phyloP scores from a whole-genome alignment of 2,329 filamentous ascomycete genomes.

The Penicillium sp. region DNA sequence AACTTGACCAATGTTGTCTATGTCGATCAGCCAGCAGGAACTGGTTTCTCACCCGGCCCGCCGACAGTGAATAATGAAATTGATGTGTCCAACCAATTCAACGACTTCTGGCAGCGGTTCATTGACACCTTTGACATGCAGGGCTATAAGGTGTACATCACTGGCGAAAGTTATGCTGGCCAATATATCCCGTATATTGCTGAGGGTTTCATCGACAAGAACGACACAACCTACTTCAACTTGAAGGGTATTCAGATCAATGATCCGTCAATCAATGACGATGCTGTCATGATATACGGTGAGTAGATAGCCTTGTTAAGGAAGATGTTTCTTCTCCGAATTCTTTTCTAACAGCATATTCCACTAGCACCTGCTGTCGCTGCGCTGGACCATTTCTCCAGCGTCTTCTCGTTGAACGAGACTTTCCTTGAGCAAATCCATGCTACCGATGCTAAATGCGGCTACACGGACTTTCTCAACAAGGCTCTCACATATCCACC shows the following conservation, averaged over 20 bases:
- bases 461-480: slow-evolving; percentile 43
- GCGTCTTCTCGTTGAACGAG: slow-evolving; percentile 44
- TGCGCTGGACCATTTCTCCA: slow-evolving; percentile 37
- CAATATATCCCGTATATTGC: slow-evolving; percentile 68
- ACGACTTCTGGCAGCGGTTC: slow-evolving; percentile 57
- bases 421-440: slow-evolving; percentile 41
- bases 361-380: slow-evolving; percentile 34
- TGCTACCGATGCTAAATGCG: slow-evolving; percentile 40
- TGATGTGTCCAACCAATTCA: slow-evolving; percentile 67
- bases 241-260: slow-evolving; percentile 63
- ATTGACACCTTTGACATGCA: slow-evolving; percentile 63
- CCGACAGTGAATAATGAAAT: slow-evolving; percentile 62
- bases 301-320: slow-evolving; percentile 8
- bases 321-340: neutral
- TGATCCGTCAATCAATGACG: slow-evolving; percentile 61
- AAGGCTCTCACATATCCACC: slow-evolving; percentile 59
- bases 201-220: slow-evolving; percentile 65
- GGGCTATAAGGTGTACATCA: slow-evolving; percentile 66
- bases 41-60: slow-evolving; percentile 59
- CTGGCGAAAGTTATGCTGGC: slow-evolving; percentile 69
- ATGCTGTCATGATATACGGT: slow-evolving; percentile 49
- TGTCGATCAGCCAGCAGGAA: slow-evolving; percentile 61
- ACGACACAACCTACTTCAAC: slow-evolving; percentile 65
- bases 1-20: slow-evolving; percentile 63
- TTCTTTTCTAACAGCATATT: neutral